A percentile compares a stretch with the other conserved stretches of the same genome.
These are phyloP conservation scores for Physcomitrellopsis africana DNA, from an alignment of 225 moss, liverwort and hornwort species.

Conservation along the genomic window DNA sequence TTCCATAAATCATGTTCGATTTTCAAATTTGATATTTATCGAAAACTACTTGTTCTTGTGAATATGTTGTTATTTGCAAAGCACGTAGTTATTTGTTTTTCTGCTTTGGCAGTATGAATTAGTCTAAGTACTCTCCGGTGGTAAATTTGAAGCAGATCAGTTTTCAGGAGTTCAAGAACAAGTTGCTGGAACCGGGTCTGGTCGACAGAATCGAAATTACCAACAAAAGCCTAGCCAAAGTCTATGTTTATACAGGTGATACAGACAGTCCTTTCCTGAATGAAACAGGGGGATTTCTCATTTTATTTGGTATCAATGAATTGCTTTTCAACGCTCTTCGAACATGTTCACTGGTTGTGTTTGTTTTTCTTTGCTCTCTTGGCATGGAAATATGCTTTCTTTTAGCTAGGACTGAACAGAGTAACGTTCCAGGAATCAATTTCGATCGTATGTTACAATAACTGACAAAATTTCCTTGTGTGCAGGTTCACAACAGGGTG, in stretches of 20 bases:
- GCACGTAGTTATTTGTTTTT: neutral
- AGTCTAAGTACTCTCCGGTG: constrained; percentile 16
- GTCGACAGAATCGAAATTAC: constrained; percentile 97
- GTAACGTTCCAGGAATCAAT: neutral
- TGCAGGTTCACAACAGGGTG: constrained; percentile 57
- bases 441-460: neutral
- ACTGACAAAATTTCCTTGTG: constrained; percentile 29
- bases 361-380: neutral
- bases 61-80: neutral
- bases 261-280: neutral
- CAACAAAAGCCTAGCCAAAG: constrained; percentile 98
- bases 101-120: neutral
- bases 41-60: neutral
- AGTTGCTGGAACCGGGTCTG: constrained; percentile 90
- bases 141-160: constrained; percentile 65
- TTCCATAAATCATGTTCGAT: neutral
- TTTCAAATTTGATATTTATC: neutral
- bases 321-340: neutral
- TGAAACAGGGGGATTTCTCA: constrained; percentile 4
- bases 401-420: neutral
- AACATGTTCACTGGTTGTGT: neutral
- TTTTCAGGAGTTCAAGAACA: constrained; percentile 99
- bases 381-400: neutral
- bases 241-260: constrained; percentile 68
- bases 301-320: neutral